These are phyloP conservation scores for Phytophthora citricola DNA, from an alignment of 352 stramenopile species.

Conservation along the genomic window DNA sequence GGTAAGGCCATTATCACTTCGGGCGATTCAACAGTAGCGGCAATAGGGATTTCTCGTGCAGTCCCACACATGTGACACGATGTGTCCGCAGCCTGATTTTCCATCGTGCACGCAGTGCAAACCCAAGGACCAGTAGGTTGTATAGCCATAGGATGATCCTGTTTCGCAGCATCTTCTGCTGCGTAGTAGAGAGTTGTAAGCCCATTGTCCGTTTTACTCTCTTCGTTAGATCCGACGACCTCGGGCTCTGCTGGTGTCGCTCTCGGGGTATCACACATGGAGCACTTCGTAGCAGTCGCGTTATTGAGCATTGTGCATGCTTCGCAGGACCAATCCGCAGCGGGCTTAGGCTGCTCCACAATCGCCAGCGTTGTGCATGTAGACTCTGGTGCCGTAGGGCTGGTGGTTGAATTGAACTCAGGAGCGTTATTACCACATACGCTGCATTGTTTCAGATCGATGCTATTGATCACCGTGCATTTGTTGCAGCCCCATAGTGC, in stretches of 20 bases:
- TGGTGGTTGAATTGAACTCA: slow-evolving; percentile 10
- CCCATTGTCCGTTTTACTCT: slow-evolving; percentile 47
- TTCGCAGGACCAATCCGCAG: slow-evolving; percentile 70
- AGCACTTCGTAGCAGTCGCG: slow-evolving; percentile 62
- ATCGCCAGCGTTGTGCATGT: slow-evolving; percentile 59
- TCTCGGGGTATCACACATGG: slow-evolving; percentile 71
- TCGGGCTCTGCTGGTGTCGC: slow-evolving; percentile 34
- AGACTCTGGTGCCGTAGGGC: slow-evolving; percentile 32
- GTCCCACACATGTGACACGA: slow-evolving; percentile 82
- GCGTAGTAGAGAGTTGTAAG: slow-evolving; percentile 77
- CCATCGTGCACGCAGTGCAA: slow-evolving; percentile 83
- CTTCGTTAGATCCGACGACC: slow-evolving; percentile 21
- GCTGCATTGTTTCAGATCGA: slow-evolving; percentile 58
- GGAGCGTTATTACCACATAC: slow-evolving; percentile 62
- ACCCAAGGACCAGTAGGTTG: slow-evolving; percentile 44
- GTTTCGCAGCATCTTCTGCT: slow-evolving; percentile 54
- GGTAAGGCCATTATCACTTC: slow-evolving; percentile 47
- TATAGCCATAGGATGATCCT: slow-evolving; percentile 32
- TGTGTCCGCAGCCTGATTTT: slow-evolving; percentile 62
- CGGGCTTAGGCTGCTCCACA: slow-evolving; percentile 34
- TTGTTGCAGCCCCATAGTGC: slow-evolving; percentile 80
- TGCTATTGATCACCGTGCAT: slow-evolving; percentile 84
- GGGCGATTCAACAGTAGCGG: slow-evolving; percentile 36
- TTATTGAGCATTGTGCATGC: slow-evolving; percentile 85
- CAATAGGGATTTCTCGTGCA: slow-evolving; percentile 47